Evolutionary conservation across 306 rosid genomes (phyloP).

Genomic region (Dalbergia cochinchinensis): DNA sequence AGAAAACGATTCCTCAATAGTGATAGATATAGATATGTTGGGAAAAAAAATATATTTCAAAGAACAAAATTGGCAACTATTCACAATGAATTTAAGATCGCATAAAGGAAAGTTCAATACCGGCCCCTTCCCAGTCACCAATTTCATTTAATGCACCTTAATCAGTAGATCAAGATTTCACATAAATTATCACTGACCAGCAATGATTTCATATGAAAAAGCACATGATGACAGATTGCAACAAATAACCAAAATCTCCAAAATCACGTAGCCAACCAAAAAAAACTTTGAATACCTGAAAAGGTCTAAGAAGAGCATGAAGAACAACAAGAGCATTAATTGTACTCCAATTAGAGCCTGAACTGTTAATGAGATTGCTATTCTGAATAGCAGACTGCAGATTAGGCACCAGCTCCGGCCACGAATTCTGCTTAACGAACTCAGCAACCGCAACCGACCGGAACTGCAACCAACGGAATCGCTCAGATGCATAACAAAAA

Average conservation of each 20-base stretch:
- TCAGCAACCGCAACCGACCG: constrained; percentile 64
- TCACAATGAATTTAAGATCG: constrained; percentile 12
- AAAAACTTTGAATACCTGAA: constrained; percentile 64
- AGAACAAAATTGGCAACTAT: neutral
- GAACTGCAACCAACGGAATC: constrained; percentile 59
- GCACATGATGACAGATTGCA: neutral
- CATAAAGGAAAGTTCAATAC: neutral
- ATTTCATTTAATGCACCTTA: neutral
- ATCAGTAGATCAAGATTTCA: neutral
- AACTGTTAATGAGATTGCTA: constrained; percentile 60
- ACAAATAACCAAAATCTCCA: neutral
- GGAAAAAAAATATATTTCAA: neutral
- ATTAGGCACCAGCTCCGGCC: constrained; percentile 82
- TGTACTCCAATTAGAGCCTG: constrained; percentile 63
- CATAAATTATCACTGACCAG: neutral
- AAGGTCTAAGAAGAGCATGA: constrained; percentile 83
- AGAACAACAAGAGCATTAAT: constrained; percentile 70
- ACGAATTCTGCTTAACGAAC: constrained; percentile 70
- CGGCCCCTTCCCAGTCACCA: neutral
- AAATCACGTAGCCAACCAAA: neutral
- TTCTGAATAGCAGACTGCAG: constrained; percentile 73
- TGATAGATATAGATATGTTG: neutral
- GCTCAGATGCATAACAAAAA: neutral
- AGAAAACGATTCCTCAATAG: neutral
- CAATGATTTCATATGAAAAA: constrained; percentile 4